Conservation (phyloP, 2,329 filamentous ascomycete genomes). For the Exophiala sp. region DNA sequence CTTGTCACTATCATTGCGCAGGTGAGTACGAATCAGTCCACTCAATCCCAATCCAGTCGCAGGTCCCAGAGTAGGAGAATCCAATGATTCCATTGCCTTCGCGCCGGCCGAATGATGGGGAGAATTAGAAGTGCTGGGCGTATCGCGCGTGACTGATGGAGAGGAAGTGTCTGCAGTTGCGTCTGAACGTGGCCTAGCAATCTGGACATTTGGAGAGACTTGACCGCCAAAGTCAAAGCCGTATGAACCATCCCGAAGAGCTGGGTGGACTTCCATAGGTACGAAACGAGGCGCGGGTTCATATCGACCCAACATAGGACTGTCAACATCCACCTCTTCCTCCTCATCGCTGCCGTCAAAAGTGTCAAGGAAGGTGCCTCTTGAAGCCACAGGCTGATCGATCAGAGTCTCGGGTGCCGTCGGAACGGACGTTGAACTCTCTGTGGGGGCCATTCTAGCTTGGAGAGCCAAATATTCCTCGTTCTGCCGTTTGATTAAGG, state of each 20-base stretch:
- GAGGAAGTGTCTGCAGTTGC: constrained; percentile 15
- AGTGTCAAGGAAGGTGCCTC: constrained; percentile 25
- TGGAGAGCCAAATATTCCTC: constrained; percentile 24
- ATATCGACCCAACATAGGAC: constrained; percentile 21
- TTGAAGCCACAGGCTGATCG: constrained; percentile 15
- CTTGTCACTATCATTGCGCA: constrained; percentile 73
- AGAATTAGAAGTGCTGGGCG: constrained; percentile 16
- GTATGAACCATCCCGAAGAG: constrained; percentile 35
- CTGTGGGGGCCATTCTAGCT: not conserved
- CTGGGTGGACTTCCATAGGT: constrained; percentile 37
- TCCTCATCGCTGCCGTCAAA: constrained; percentile 36
- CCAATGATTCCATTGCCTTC: constrained; percentile 34
- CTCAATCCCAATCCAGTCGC: constrained; percentile 60
- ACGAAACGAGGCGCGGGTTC: constrained; percentile 21
- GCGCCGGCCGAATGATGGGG: constrained; percentile 13
- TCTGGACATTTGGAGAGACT: not conserved
- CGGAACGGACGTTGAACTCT: not conserved
- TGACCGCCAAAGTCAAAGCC: constrained; percentile 21
- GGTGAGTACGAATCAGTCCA: constrained; percentile 77
- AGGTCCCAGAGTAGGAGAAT: constrained; percentile 79
- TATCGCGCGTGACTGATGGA: constrained; percentile 17
- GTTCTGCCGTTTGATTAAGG: constrained; percentile 27
- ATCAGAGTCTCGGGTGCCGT: not conserved
- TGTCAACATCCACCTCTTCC: constrained; percentile 36
- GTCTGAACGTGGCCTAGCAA: constrained; percentile 14